Base-by-base conservation (phyloP, 75 land plant genomes). In the Sequoiadendron giganteum region DNA sequence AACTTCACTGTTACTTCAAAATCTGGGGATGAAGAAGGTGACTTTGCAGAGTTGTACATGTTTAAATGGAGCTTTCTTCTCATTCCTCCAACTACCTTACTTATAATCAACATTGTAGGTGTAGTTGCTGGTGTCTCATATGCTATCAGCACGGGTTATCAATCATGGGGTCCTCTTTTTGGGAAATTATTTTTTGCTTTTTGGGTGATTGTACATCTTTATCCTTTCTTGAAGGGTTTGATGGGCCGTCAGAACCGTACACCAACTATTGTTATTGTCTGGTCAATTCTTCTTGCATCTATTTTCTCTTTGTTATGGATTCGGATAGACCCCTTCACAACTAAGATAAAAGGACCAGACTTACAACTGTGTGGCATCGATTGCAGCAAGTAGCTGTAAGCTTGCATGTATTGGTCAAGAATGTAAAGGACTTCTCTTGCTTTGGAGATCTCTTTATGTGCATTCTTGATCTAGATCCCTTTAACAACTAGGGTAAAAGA, bases 161-260 rank as follows among this genome's bases (percentile, higher is more conserved):
- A 93, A 40, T 95, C 98, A 54, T 96, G 98, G 98, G 98, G 97
- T 61, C 97, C 97, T 0, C 93, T 96, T 1, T 96, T 96, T 86
- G 97, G 97, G 39, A 96, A 96, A 89, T 92, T 96, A 9, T 96
- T 96, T 93, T 96, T 96, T 85, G 96, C 97, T 43, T 95, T 96
- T 86, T 96, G 97, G 97, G 97, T 96, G 93, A 96, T 96, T 32
- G 92, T 96, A 38, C 97, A 96, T 88, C 92, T 96, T 39, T 95
- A 96, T 84, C 97, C 97, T 9, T 96, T 96, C 94, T 92, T 96
- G 47, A 96, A 96, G 90, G 98, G 98, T 89, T 86, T 96, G 76
- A 95, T 96, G 97, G 98, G 98, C 16, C 89, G 95, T 48, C 98
- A 96, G 75, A 96, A 96, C 91, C 92, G 98, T 28, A 96, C 98